Evolutionary conservation across 257 asterid genomes (phyloP), one percentile per base, ranked within the genome.

Genomic region (Paulownia fortunei): DNA sequence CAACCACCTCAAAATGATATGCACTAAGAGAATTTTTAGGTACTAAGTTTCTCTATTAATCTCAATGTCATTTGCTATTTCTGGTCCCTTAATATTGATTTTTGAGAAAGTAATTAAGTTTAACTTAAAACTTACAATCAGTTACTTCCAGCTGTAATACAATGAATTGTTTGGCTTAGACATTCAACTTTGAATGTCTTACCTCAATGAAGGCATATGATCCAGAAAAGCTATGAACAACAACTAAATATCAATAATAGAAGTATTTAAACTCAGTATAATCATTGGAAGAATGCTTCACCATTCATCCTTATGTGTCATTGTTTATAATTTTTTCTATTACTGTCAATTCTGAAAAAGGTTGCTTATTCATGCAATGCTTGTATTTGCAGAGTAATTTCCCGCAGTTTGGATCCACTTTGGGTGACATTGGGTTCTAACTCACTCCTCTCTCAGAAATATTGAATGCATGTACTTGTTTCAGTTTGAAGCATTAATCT

Each of bases 401-500:
- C 30, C 59, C 5, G 8, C 46, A 27, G 63, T 6, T 44, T 58
- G 41, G 32, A 37, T n/a, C 76, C 15, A 41, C 69, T 52, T 21
- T 11, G 6, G 55, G 79, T 52, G 81, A 49, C 18, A 36, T 72
- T 51, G 76, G 77, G 37, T 32, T 68, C 80, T 36, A 74, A 59
- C 41, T 63, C 34, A 16, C 60, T 32, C 63, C 41, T 44, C 61
- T 34, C 56, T 36, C 54, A 15, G 52, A 79, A 76, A 83, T 32
- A 78, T 79, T 69, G 79, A 60, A 66, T 72, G 62, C 63, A 58
- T 51, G 69, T 73, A 44, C n/a, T 74, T 64, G 47, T 46, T 74
- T 66, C 80, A 42, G 65, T 72, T 79, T 80, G 75, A 82, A 79
- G 69, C 51, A 30, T 66, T 74, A 41, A 32, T 69, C 65, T 39